Evolutionary conservation across 306 rosid genomes (phyloP), one percentile per base, ranked within the genome.

Genomic region (Trifolium subterraneum): DNA sequence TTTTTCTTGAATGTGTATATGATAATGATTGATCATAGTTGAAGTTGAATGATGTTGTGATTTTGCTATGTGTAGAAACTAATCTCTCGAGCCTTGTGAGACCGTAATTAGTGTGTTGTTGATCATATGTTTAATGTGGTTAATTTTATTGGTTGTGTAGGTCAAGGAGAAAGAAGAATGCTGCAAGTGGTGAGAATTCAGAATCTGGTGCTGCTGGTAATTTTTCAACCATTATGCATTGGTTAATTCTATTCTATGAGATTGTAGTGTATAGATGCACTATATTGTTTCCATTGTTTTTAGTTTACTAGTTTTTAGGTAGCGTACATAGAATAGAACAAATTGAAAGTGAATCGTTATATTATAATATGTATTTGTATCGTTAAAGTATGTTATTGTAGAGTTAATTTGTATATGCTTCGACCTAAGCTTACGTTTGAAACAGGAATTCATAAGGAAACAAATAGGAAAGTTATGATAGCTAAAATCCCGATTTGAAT

Each of bases 81-180:
- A n/a, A n/a, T n/a, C n/a, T n/a, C n/a, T n/a, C n/a, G n/a, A n/a
- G n/a, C n/a, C n/a, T n/a, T n/a, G n/a, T n/a, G n/a, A n/a, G n/a
- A n/a, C n/a, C n/a, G 2, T 36, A 36, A 36, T 36, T 36, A 36
- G 39, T 36, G 39, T 36, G 39, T 36, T 75, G 16, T 14, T 23
- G 2, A 16, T 10, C 39, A 1, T 45, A 8, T 70, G 64, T 86
- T 78, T 65, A 58, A 16, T 79, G 73, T 79, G 56, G 60, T 50
- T 75, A 27, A 20, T 54, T 71, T 58, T 82, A 18, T 79, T 75
- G 74, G 47, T 41, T 23, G 10, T 82, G 86, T 86, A 95, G 99
- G 83, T 92, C 99, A 73, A 88, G 99, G 85, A 90, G 99, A 45
- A 95, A 94, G 82, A 95, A 92, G 87, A 87, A 86, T 85, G 81